Evolutionary conservation across 768 basidiomycete genomes (phyloP), one percentile per base, ranked within the genome.

Genomic region (Chalciporus piperatus): DNA sequence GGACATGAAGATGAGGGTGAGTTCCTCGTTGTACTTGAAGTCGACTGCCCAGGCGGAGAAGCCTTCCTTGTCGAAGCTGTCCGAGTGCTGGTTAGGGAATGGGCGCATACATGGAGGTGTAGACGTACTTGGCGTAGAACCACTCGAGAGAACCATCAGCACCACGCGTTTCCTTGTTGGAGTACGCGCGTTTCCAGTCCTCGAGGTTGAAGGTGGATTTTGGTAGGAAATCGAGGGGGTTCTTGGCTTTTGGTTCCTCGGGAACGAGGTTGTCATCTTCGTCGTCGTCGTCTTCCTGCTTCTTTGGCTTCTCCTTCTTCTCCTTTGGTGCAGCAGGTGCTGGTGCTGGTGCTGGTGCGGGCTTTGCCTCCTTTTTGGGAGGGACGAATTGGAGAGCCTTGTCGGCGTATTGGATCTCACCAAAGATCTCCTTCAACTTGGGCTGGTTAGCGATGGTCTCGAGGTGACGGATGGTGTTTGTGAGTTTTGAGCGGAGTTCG

Each of bases 171-270:
- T 98, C 94, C 70, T 87, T 85, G 87, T 98, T 98, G 63, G 94
- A 97, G 79, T 98, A 99, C 40, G 89, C 87, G 41, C 92, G 86
- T 72, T 98, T 98, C 93, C 92, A 97, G 73, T 98, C 93, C 71
- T 96, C 89, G 50, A 93, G 83, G 76, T 92, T 92, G 72, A 91
- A 84, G 6, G 80, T 74, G 11, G 89, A 88, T 72, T 91, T 95
- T 60, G 93, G 92, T 37, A 98, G 83, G 55, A 82, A 79, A 58
- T 97, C 96, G 47, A 96, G 84, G 23, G 96, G 96, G 80, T 97
- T 96, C 82, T 95, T 94, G 51, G 73, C 80, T 70, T 96, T 96
- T 59, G 95, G 92, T 72, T 89, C 92, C 45, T 81, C 82, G 20
- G 87, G 84, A 23, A 88, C 83, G 41, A 78, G 70, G 51, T 76